Base-by-base conservation (phyloP, 2,329 filamentous ascomycete genomes). In the Cercospora sp. region DNA sequence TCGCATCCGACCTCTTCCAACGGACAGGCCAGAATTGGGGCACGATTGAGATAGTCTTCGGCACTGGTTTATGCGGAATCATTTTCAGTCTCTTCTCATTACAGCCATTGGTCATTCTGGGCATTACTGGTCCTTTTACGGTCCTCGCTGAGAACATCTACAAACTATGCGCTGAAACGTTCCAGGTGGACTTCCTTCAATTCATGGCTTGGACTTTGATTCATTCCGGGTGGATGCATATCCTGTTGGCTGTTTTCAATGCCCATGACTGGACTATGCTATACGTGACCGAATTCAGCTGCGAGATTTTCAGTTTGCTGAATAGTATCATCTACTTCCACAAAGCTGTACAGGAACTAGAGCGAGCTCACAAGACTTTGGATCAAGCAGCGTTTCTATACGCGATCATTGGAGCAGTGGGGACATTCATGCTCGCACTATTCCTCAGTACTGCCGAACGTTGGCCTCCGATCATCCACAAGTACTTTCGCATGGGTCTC, bases 211-310 rank as follows among this genome's bases (percentile, higher is more conserved):
- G 88, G 88, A 85, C 86, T 2, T 82, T 89, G 40, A 88, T 90
- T 62, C 88, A 90, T 75, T 82, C 88, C 6, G 85, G 82, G 7
- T 90, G 88, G 88, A 86, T 90, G 82, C 87, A 89, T 74, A 86
- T 85, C 71, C 77, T 90, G 3, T 81, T 90, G 12, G 88, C 88
- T 65, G 85, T 89, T 61, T 85, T 90, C 78, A 90, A 90, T 76
- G 88, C 88, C 3, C 88, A 90, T 74, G 88, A 90, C 77, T 90
- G 87, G 86, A 90, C 88, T 0, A 90, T 90, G 88, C 83, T 86
- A 72, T 90, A 90, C 77, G 88, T 90, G 60, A 90, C 88, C 2
- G 87, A 85, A 21, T 90, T 90, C 76, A 88, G 84, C 68, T 88
- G 86, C 53, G 88, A 90, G 75, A 88, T 90, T 65, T 90, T 90